Base-by-base conservation (phyloP, 108 stramenopile species). In the Fistulifera pelliculosa region DNA sequence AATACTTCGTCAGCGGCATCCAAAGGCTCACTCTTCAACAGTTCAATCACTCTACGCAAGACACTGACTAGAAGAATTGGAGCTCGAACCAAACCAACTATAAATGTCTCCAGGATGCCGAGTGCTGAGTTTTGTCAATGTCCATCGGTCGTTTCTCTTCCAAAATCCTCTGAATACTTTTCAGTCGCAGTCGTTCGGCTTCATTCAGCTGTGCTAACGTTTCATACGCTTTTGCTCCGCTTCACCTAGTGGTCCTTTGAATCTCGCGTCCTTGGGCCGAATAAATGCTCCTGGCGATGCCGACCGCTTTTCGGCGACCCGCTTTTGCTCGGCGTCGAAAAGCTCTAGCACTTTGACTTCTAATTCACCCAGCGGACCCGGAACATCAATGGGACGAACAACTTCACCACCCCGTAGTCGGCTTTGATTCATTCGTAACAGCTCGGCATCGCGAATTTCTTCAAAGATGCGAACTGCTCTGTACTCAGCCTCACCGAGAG, bases 311-410 rank as follows among this genome's bases (percentile, higher is more conserved):
- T 79, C 67, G 49, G 55, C 60, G 2, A 64, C 76, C 31, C 87
- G 60, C 52, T 71, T 71, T 54, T 74, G 66, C 60, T 88, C 87
- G 11, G 81, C 76, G 10, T 65, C 48, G 17, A 84, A 58, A 10
- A 83, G 55, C 52, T 84, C 80, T 42, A 75, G 54, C 0, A 82
- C 73, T 31, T 62, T 59, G 49, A 70, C 54, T 39, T 88, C 87
- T 38, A 88, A 68, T 63, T 88, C 87, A 0, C 87, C 87, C 49
- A 88, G 41, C 2, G 87, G 87, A 14, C 87, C 87, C 11, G 87
- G 83, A 28, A 88, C 74, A 71, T 88, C 87, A 40, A 88, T 84
- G 10, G 87, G 87, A 22, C 87, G 61, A 1, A 85, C 80, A 13
- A 66, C 50, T 17, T 71, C 77, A 7, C 77, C 72, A 25, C 81